Percentiles rank a stretch among this genome's conserved stretches.
phyloP scores from a whole-genome alignment of 495 filamentous ascomycete genomes.

The Xylaria nigripes region DNA sequence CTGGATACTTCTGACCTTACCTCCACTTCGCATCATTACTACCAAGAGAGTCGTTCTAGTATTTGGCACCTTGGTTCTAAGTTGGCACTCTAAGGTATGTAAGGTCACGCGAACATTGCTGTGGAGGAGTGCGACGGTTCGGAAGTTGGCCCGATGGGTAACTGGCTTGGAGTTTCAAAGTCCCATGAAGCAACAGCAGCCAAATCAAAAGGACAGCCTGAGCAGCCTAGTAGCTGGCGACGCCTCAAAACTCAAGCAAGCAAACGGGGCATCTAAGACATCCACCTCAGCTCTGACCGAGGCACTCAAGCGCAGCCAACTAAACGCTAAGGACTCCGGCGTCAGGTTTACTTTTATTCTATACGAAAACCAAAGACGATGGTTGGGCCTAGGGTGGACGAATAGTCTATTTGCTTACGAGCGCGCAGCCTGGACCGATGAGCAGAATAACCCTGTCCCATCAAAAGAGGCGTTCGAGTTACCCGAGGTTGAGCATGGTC shows the following conservation, averaged over 20 bases:
- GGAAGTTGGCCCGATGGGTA: constrained; percentile 54
- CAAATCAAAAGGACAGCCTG: constrained; percentile 13
- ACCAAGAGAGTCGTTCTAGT: constrained; percentile 72
- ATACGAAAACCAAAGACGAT: constrained; percentile 93
- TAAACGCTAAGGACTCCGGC: constrained; percentile 50
- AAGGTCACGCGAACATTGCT: constrained; percentile 79
- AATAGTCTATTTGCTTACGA: constrained; percentile 83
- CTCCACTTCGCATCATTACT: constrained; percentile 77
- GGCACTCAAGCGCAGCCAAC: constrained; percentile 20
- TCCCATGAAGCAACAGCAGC: constrained; percentile 24
- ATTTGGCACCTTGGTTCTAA: constrained; percentile 71
- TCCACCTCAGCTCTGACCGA: constrained; percentile 24
- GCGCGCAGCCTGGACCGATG: constrained; percentile 86
- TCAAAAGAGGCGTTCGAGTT: constrained; percentile 75
- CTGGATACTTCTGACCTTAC: constrained; percentile 76
- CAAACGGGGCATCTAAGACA: constrained; percentile 14
- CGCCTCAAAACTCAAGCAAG: constrained; percentile 12
- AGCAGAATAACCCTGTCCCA: constrained; percentile 76
- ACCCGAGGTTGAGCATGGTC: constrained; percentile 70
- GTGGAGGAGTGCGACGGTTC: constrained; percentile 75
- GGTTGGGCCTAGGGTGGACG: constrained; percentile 94
- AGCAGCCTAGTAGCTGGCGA: constrained; percentile 9
- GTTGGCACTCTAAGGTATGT: constrained; percentile 84
- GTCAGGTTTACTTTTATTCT: constrained; percentile 93
- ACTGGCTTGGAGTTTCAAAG: constrained; percentile 70